Evolutionary conservation across 257 asterid genomes (phyloP).

Genomic region (Ligustrum vulgare): DNA sequence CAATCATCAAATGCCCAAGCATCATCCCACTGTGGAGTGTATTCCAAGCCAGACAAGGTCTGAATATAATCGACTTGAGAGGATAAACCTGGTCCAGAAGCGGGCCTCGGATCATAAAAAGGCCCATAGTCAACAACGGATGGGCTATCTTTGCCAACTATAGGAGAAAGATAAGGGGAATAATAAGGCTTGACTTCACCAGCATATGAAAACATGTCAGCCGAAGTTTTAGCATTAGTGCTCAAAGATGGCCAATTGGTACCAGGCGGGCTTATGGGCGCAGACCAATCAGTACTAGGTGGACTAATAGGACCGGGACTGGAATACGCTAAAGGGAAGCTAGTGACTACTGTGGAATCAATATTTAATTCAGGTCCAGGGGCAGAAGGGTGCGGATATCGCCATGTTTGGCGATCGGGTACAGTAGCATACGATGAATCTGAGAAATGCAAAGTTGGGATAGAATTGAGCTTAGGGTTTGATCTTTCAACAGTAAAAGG

Average conservation of each 20-base stretch:
- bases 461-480: constrained; percentile 51
- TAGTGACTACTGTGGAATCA: constrained; percentile 42
- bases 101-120: constrained; percentile 34
- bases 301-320: constrained; percentile 35
- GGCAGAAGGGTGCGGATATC: constrained; percentile 46
- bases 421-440: constrained; percentile 41
- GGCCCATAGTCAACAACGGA: constrained; percentile 37
- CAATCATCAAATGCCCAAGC: constrained; percentile 47
- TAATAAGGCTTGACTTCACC: constrained; percentile 49
- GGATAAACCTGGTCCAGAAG: constrained; percentile 39
- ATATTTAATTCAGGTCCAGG: constrained; percentile 39
- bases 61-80: constrained; percentile 58
- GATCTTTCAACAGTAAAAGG: constrained; percentile 86
- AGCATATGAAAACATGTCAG: constrained; percentile 36
- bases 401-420: constrained; percentile 56
- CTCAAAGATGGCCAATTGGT: constrained; percentile 45
- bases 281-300: constrained; percentile 47
- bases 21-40: constrained; percentile 47
- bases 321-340: constrained; percentile 33
- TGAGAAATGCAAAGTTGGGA: constrained; percentile 43
- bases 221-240: constrained; percentile 30
- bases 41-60: constrained; percentile 60
- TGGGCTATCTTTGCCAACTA: constrained; percentile 39
- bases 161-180: constrained; percentile 42
- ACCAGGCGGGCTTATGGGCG: constrained; percentile 32